phyloP scores from a whole-genome alignment of 176 grass and related monocot species.

The Thinopyrum elongatum region DNA sequence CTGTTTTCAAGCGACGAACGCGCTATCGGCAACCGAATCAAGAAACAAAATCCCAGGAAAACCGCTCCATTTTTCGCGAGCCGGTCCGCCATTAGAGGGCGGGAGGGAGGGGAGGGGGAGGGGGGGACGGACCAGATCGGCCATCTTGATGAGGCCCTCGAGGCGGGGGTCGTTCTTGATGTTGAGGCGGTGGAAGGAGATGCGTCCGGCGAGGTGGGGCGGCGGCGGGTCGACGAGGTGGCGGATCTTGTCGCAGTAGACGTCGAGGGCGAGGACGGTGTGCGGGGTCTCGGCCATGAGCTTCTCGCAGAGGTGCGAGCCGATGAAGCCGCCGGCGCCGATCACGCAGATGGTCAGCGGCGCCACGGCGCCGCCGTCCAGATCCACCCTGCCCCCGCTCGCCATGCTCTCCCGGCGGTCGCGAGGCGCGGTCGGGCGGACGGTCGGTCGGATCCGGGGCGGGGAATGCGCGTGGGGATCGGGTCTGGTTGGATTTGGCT shows the following conservation, averaged over 20 bases:
- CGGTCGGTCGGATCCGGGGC: neutral
- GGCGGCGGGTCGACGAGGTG: conserved; percentile 77
- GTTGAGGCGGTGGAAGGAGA: conserved; percentile 86
- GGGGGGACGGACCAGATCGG: conserved; percentile 55
- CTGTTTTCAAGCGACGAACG: neutral
- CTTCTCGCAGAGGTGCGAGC: conserved; percentile 99
- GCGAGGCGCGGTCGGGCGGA: conserved; percentile 3
- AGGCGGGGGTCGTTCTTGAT: conserved; percentile 96
- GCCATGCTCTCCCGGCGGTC: neutral
- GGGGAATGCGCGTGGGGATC: conserved; percentile 25
- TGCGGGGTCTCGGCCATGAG: conserved; percentile 75
- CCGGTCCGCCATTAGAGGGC: neutral
- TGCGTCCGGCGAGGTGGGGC: conserved; percentile 53
- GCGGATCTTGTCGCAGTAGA: conserved; percentile 99
- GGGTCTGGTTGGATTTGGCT: too few species aligned
- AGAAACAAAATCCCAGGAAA: neutral
- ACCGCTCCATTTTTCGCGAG: neutral
- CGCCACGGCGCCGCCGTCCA: conserved; percentile 53
- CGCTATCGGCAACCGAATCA: neutral
- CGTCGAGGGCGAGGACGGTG: conserved; percentile 65
- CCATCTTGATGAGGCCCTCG: conserved; percentile 93
- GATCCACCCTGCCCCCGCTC: conserved; percentile 55
- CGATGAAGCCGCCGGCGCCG: conserved; percentile 52
- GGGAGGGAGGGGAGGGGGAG: too few species aligned
- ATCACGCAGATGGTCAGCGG: too few species aligned